These are phyloP conservation scores for Alliaria petiolata DNA, from an alignment of 345 rosid species.

Conservation along the genomic window DNA sequence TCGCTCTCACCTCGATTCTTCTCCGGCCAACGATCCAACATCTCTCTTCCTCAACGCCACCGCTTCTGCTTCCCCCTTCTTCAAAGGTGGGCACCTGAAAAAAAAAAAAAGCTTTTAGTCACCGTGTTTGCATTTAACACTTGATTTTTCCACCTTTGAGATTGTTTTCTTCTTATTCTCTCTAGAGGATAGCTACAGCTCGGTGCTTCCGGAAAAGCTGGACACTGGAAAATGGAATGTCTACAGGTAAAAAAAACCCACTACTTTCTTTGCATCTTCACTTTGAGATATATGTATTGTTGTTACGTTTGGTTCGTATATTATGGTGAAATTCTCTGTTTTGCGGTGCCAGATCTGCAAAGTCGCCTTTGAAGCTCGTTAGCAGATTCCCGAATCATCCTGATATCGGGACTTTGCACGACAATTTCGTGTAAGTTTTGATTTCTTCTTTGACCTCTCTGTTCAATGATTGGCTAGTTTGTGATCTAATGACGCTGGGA, in stretches of 20 bases:
- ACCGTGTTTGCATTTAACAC: not conserved
- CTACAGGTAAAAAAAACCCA: constrained; percentile 46
- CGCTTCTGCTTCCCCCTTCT: constrained; percentile 31
- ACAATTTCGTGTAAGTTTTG: constrained; percentile 60
- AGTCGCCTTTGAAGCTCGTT: constrained; percentile 56
- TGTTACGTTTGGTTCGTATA: not conserved
- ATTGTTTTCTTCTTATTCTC: not conserved
- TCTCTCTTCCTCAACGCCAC: constrained; percentile 27
- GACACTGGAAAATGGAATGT: constrained; percentile 84
- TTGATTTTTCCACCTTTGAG: too few relatives aligned
- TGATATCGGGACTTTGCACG: constrained; percentile 72
- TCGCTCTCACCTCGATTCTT: constrained; percentile 48
- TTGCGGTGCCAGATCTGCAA: constrained; percentile 49
- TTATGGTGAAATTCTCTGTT: not conserved
- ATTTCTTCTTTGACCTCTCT: not conserved
- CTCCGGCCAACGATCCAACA: constrained; percentile 21
- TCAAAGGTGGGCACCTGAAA: constrained; percentile 32
- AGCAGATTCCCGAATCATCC: constrained; percentile 70
- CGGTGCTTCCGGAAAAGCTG: constrained; percentile 73
- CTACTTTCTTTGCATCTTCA: not conserved
- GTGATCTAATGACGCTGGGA: not conserved
- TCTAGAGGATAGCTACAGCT: constrained; percentile 53
- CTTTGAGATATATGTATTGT: constrained; percentile 24
- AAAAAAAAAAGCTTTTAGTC: not conserved
- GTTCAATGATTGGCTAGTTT: constrained; percentile 11